Evolutionary conservation across 495 filamentous ascomycete genomes (phyloP).

Genomic region (Alectoria sarmentosa): DNA sequence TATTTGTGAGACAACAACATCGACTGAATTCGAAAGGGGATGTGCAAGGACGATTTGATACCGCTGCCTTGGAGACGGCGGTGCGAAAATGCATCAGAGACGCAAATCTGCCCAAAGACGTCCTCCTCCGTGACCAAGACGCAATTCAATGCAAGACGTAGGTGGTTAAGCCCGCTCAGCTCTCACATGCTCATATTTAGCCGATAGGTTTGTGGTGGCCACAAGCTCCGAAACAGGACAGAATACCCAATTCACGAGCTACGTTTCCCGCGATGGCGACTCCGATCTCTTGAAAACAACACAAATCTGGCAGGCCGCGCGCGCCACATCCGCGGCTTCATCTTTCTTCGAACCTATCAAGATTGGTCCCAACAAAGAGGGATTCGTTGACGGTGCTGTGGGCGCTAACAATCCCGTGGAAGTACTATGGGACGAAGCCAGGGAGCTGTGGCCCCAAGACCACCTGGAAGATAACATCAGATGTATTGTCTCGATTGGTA

Average conservation of each 20-base stretch:
- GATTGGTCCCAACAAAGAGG: constrained; percentile 30
- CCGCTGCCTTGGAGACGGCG: constrained; percentile 34
- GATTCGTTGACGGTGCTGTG: constrained; percentile 38
- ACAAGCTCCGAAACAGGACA: constrained; percentile 37
- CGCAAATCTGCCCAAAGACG: constrained; percentile 33
- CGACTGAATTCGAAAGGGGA: constrained; percentile 32
- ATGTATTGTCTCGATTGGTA: too few species aligned
- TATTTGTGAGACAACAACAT: constrained; percentile 37
- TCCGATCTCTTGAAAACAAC: constrained; percentile 32
- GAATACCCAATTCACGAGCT: constrained; percentile 39
- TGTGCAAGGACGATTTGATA: constrained; percentile 36
- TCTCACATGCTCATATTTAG: too few species aligned
- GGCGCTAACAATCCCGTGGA: constrained; percentile 39
- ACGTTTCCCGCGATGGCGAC: constrained; percentile 35
- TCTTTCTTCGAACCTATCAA: constrained; percentile 43
- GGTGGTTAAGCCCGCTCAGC: constrained; percentile 16
- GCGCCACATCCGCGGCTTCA: constrained; percentile 38
- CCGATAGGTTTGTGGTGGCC: constrained; percentile 47
- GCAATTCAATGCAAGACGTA: constrained; percentile 27
- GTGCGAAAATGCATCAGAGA: constrained; percentile 37
- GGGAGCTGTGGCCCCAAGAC: too few species aligned
- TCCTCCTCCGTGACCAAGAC: constrained; percentile 34
- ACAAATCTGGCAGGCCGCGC: constrained; percentile 42
- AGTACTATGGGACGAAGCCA: too few species aligned
- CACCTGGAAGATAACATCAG: too few species aligned